These are phyloP conservation scores for Terana coerulea DNA, from an alignment of 768 basidiomycete genomes.

Conservation along the genomic window DNA sequence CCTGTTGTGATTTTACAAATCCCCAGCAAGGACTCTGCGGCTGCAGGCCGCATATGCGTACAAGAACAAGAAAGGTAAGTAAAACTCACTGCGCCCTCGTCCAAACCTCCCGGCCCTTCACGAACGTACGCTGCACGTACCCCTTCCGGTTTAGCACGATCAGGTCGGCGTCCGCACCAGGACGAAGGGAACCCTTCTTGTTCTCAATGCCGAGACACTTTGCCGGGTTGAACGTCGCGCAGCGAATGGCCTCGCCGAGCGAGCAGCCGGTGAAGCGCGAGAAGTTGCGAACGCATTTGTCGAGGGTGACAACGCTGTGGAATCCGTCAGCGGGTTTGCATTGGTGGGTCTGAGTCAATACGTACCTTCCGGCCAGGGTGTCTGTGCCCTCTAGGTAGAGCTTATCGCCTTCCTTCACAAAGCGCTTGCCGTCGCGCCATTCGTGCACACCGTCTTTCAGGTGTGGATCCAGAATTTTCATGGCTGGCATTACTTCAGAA, in stretches of 20 bases:
- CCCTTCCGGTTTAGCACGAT: slow-evolving; percentile 70
- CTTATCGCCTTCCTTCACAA: slow-evolving; percentile 78
- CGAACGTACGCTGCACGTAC: slow-evolving; percentile 68
- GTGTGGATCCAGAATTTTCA: slow-evolving; percentile 83
- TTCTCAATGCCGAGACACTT: slow-evolving; percentile 75
- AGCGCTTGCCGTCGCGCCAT: slow-evolving; percentile 81
- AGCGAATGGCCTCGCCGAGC: slow-evolving; percentile 78
- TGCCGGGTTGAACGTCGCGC: slow-evolving; percentile 84
- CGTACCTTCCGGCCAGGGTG: slow-evolving; percentile 85
- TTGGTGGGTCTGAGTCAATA: not conserved
- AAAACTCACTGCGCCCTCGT: too few relatives aligned
- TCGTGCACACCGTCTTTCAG: slow-evolving; percentile 81
- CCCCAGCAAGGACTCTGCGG: not conserved
- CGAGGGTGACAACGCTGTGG: slow-evolving; percentile 70
- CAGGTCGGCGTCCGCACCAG: slow-evolving; percentile 86
- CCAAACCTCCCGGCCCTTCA: slow-evolving; percentile 75
- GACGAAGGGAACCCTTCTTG: slow-evolving; percentile 74
- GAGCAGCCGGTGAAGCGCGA: slow-evolving; percentile 80
- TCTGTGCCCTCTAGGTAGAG: slow-evolving; percentile 82
- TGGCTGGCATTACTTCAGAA: slow-evolving; percentile 42
- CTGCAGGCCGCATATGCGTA: not conserved
- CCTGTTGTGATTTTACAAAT: too few relatives aligned
- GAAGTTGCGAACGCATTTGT: slow-evolving; percentile 85
- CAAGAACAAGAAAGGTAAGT: too few relatives aligned
- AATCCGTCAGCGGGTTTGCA: not conserved